Evolutionary conservation across 148 eudicot species (phyloP).

Genomic region (Rhododendron mucronatum): DNA sequence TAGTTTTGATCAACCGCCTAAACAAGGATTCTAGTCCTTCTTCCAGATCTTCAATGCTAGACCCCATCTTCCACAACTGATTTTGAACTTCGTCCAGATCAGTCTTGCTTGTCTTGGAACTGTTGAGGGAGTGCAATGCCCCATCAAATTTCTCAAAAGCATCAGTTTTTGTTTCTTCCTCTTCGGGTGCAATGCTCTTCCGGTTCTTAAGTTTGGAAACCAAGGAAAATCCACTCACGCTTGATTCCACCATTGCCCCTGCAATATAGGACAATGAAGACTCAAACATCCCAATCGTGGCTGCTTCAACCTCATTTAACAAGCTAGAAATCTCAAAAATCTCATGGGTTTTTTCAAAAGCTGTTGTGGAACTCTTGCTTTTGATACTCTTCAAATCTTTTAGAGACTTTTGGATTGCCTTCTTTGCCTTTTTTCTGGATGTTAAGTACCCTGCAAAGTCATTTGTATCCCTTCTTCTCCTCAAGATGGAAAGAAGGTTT

Average conservation of each 20-base stretch:
- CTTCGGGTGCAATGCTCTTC: not conserved
- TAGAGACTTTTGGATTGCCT: not conserved
- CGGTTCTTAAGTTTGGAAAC: not conserved
- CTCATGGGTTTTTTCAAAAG: not conserved
- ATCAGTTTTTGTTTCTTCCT: not conserved
- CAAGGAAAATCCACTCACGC: not conserved
- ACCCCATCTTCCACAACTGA: conserved; percentile 16
- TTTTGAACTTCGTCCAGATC: not conserved
- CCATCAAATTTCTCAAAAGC: conserved; percentile 29
- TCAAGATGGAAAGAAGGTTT: not conserved
- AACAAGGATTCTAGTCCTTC: conserved; percentile 37
- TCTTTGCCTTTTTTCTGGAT: conserved; percentile 19
- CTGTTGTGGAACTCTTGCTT: not conserved
- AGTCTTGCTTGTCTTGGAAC: conserved; percentile 18
- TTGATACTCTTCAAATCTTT: not conserved
- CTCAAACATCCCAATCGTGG: conserved; percentile 8
- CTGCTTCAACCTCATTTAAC: conserved; percentile 19
- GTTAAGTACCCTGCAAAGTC: conserved; percentile 8
- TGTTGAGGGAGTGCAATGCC: conserved; percentile 14
- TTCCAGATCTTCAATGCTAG: conserved; percentile 29
- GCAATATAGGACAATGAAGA: conserved; percentile 9
- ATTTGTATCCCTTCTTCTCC: conserved; percentile 9
- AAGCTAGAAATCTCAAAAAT: not conserved
- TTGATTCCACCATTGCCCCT: not conserved
- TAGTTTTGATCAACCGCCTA: conserved; percentile 32